phyloP scores from a whole-genome alignment of 192 early-diverging fungal species.

The Umbelopsis ramanniana region DNA sequence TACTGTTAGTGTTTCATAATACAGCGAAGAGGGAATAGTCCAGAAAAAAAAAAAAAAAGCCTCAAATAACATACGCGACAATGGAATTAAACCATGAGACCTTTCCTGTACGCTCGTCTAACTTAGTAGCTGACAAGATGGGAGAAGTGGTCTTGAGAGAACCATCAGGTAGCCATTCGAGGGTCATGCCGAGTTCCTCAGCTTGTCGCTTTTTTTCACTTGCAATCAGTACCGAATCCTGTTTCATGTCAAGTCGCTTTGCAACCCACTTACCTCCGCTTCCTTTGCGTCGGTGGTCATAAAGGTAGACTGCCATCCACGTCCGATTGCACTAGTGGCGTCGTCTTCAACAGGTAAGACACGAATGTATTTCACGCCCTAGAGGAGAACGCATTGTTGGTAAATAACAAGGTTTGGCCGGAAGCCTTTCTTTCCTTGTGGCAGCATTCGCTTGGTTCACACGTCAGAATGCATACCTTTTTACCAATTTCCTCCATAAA shows the following conservation, averaged over 20 bases:
- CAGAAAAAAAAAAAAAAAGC: not conserved
- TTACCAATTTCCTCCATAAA: conserved; percentile 33
- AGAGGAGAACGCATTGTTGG: not conserved
- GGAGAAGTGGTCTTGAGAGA: conserved; percentile 44
- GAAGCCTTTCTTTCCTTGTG: not conserved
- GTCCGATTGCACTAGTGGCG: conserved; percentile 35
- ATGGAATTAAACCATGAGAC: conserved; percentile 45
- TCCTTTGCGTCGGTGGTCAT: conserved; percentile 27
- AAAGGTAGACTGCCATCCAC: conserved; percentile 45
- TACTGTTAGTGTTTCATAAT: not conserved
- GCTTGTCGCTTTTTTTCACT: not conserved
- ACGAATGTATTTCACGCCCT: conserved; percentile 42
- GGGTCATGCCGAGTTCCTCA: conserved; percentile 33
- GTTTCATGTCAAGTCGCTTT: not conserved
- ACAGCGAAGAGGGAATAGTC: not conserved
- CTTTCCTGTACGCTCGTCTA: conserved; percentile 24
- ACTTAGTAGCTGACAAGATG: conserved; percentile 40
- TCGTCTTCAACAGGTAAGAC: conserved; percentile 41
- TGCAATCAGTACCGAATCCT: not conserved
- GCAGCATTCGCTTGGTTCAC: too few species aligned
- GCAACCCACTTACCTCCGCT: conserved; percentile 5
- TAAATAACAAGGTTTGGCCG: not conserved
- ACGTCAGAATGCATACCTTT: conserved; percentile 9
- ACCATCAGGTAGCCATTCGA: conserved; percentile 35
- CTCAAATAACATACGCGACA: conserved; percentile 26